Evolutionary conservation across 768 basidiomycete genomes (phyloP), one percentile per base, ranked within the genome.

Genomic region (Amylocystis lapponica): DNA sequence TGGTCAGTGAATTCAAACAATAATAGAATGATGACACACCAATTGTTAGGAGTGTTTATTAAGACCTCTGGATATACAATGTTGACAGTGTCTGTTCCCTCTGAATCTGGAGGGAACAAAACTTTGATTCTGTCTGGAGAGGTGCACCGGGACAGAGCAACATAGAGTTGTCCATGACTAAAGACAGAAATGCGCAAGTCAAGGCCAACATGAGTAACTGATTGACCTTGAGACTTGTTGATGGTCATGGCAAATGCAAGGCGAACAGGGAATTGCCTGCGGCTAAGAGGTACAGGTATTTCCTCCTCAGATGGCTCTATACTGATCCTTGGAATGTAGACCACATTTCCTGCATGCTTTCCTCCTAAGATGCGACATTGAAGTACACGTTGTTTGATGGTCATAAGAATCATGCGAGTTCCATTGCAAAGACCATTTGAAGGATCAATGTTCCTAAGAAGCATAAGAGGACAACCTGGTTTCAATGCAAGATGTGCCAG

Each of bases 181-280:
- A 74, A 73, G 3, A 68, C 66, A 1, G 62, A 46, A 14, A 41
- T 45, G 17, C 57, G 50, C 0, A 74, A 49, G 49, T 74, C 65
- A 13, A 75, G 25, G 2, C 70, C 72, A 38, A 74, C 67, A 55
- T 57, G 30, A 35, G 62, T 49, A 4, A 74, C 60, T 14, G 68
- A 72, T 55, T 74, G 74, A 4, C 74, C 72, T 57, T 74, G 71
- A 1, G 70, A 46, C 50, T 74, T 75, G 27, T 49, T 49, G 17
- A 49, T 49, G 10, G 42, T 35, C 38, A 49, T 40, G 6, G 47
- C 37, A 33, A 75, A 76, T 12, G 66, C 69, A 5, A 74, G 56
- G 3, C 58, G 54, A 13, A 74, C 49, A 25, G 73, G 72, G 45
- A 72, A 72, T 52, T 75, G 71, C 1, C 51, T 49, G 3, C 61